Evolutionary conservation across 208 protist genomes (phyloP).

Genomic region (Novymonas esmeraldas): DNA sequence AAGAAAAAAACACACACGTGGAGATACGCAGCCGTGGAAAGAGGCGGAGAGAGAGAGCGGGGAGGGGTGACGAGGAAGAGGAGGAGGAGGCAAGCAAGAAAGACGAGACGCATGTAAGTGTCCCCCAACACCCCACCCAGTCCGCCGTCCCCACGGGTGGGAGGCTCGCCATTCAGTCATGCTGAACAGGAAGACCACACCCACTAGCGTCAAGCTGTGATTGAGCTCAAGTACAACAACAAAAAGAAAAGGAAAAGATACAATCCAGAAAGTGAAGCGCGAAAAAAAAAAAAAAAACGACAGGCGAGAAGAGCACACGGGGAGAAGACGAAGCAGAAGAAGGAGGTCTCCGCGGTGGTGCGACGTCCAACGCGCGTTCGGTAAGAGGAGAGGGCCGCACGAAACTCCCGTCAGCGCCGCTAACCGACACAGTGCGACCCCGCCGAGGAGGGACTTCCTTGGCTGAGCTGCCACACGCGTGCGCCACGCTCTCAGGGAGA

Average conservation of each 20-base stretch:
- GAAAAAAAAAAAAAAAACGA: conserved; percentile 8
- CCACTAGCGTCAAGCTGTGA: not conserved
- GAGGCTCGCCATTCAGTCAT: not conserved
- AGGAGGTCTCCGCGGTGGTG: too few relatives aligned
- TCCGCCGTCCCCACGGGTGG: too few relatives aligned
- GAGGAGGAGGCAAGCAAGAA: not conserved
- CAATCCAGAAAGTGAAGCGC: not conserved
- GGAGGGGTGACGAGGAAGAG: not conserved
- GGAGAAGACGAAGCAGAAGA: not conserved
- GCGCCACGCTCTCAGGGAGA: too few relatives aligned
- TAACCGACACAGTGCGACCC: too few relatives aligned
- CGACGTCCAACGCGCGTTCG: too few relatives aligned
- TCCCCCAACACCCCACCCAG: too few relatives aligned
- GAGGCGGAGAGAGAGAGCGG: not conserved
- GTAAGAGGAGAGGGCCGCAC: too few relatives aligned
- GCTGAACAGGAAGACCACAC: not conserved
- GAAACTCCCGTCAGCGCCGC: too few relatives aligned
- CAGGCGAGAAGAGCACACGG: not conserved
- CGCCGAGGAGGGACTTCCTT: too few relatives aligned
- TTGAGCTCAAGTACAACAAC: too few relatives aligned
- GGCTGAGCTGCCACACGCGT: too few relatives aligned
- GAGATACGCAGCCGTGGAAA: not conserved
- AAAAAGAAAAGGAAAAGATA: conserved; percentile 5
- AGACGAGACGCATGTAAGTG: too few relatives aligned
- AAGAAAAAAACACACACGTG: not conserved